Evolutionary conservation across 2,329 filamentous ascomycete species (phyloP).

Genomic region (Magnaporthales sp.): DNA sequence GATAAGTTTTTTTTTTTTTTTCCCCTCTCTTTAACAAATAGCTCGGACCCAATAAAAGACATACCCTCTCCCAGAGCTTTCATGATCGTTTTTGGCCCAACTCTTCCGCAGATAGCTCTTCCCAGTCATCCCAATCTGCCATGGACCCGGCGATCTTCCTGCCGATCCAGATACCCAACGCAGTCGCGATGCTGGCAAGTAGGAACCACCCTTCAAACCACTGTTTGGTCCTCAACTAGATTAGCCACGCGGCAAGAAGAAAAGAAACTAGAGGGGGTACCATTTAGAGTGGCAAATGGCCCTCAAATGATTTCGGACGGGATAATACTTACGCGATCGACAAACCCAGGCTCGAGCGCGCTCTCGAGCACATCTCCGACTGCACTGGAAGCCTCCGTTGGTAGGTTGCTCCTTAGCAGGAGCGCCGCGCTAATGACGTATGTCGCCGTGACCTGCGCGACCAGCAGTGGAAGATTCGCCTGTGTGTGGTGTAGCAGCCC

Average conservation of each 20-base stretch:
- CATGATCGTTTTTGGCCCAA: slow-evolving; percentile 61
- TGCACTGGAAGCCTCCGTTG: slow-evolving; percentile 65
- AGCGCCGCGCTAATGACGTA: slow-evolving; percentile 79
- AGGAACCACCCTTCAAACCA: slow-evolving; percentile 91
- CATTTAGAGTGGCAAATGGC: background rate
- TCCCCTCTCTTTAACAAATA: too few species aligned
- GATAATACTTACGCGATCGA: slow-evolving; percentile 40
- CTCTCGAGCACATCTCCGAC: slow-evolving; percentile 72
- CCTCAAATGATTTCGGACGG: background rate
- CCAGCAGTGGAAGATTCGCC: slow-evolving; percentile 69
- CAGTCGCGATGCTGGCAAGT: slow-evolving; percentile 56
- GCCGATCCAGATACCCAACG: slow-evolving; percentile 64
- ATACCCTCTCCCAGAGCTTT: background rate
- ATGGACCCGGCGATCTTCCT: slow-evolving; percentile 41
- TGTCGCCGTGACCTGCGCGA: slow-evolving; percentile 73
- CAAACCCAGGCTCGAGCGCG: slow-evolving; percentile 63
- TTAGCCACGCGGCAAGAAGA: background rate
- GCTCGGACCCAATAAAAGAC: background rate
- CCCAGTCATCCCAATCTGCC: slow-evolving; percentile 31
- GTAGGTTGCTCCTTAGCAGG: slow-evolving; percentile 69
- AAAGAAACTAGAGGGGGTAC: background rate
- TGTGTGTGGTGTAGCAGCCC: slow-evolving; percentile 63
- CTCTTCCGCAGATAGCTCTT: slow-evolving; percentile 57
- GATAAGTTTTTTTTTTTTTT: background rate
- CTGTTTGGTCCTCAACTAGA: background rate